Evolutionary conservation across 768 basidiomycete species (phyloP).

Genomic region (Xerocomus brunneocitrinus): DNA sequence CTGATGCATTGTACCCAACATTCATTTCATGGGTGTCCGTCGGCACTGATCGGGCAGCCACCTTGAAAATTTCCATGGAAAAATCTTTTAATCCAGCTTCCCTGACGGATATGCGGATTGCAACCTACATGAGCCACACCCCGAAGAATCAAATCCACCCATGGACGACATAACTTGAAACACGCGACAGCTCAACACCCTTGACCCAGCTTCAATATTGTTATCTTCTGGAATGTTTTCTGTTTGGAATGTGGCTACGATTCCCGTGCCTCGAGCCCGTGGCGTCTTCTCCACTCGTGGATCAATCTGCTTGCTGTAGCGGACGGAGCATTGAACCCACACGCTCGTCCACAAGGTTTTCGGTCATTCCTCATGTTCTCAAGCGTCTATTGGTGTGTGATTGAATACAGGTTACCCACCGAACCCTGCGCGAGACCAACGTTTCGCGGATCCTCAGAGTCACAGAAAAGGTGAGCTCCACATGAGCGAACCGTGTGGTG

Average conservation of each 20-base stretch:
- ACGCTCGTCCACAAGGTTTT: not conserved
- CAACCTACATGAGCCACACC: conserved; percentile 48
- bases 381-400: not conserved
- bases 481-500: conserved; percentile 20
- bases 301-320: not conserved
- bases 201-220: conserved; percentile 33
- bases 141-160: not conserved
- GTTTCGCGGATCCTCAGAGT: conserved; percentile 49
- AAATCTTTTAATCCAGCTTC: conserved; percentile 39
- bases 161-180: not conserved
- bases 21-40: conserved; percentile 55
- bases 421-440: conserved; percentile 41
- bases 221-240: conserved; percentile 36
- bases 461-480: conserved; percentile 65
- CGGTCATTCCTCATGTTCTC: conserved; percentile 35
- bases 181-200: conserved; percentile 28
- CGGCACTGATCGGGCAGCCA: conserved; percentile 66
- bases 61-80: conserved; percentile 71
- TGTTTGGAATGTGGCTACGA: too few species aligned
- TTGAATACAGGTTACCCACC: too few species aligned
- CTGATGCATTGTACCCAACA: not conserved
- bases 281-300: conserved; percentile 37
- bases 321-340: not conserved
- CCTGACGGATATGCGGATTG: conserved; percentile 53
- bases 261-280: conserved; percentile 40